phyloP scores from a whole-genome alignment of 768 basidiomycete genomes.

The Collybiopsis luxurians region DNA sequence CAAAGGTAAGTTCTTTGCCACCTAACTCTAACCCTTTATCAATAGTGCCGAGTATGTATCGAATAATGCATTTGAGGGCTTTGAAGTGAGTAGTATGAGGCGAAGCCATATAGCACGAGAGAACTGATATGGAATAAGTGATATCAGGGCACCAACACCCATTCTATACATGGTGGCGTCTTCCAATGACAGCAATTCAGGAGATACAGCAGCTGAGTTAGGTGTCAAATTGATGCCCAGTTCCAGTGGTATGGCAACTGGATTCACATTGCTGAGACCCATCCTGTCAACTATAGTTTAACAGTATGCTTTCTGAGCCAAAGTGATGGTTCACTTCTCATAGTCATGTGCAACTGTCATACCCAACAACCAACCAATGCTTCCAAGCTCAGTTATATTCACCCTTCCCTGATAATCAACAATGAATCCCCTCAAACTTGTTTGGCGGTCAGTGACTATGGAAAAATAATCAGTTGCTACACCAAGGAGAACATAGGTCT shows the following conservation, averaged over 20 bases:
- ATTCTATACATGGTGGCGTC: no score
- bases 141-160: no score
- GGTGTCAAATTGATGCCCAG: background rate
- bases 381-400: constrained; percentile 16
- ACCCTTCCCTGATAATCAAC: constrained; percentile 15
- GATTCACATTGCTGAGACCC: no score
- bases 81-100: constrained; percentile 21
- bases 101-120: constrained; percentile 20
- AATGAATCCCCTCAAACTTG: no score
- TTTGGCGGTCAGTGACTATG: constrained; percentile 8
- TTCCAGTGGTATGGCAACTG: no score
- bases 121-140: no score
- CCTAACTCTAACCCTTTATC: constrained; percentile 19
- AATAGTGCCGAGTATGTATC: no score
- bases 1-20: no score
- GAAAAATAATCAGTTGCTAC: constrained; percentile 22
- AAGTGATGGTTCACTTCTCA: constrained; percentile 11
- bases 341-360: constrained; percentile 16
- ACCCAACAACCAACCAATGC: constrained; percentile 17
- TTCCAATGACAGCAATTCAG: background rate
- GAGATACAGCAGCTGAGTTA: background rate
- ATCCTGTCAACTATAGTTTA: no score
- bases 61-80: no score
- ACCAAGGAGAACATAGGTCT: background rate
- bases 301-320: constrained; percentile 16